Percentiles rank a stretch among this genome's conserved stretches.
phyloP scores from a whole-genome alignment of 192 early-diverging fungal species.

The Powellomyces hirtus region DNA sequence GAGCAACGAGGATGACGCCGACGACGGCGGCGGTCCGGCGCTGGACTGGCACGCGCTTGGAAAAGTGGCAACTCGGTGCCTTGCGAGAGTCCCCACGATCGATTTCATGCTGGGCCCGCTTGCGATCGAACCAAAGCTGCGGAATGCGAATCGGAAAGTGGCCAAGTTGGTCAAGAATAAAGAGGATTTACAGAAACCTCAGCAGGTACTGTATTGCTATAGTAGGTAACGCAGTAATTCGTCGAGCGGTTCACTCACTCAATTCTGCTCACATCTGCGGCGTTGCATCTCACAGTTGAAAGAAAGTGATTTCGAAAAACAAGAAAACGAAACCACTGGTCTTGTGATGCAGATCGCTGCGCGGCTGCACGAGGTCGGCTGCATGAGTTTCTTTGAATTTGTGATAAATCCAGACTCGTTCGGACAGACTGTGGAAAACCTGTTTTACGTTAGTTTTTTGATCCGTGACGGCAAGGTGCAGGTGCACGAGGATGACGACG shows the following conservation, averaged over 20 bases:
- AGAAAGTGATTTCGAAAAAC: conserved; percentile 69
- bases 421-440: conserved; percentile 89
- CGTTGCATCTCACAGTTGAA: conserved; percentile 36
- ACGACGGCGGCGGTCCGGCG: conserved; percentile 29
- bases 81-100: conserved; percentile 60
- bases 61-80: conserved; percentile 47
- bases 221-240: no score
- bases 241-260: no score
- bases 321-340: conserved; percentile 85
- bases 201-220: background rate
- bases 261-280: background rate
- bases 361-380: conserved; percentile 54
- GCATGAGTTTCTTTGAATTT: conserved; percentile 71
- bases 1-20: conserved; percentile 39
- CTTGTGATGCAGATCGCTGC: conserved; percentile 70
- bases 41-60: conserved; percentile 66
- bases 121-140: conserved; percentile 56
- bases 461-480: conserved; percentile 78
- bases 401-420: conserved; percentile 89
- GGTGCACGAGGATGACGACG: conserved; percentile 66
- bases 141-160: conserved; percentile 22
- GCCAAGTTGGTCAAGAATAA: conserved; percentile 18
- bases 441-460: conserved; percentile 97
- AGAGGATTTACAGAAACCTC: conserved; percentile 24
- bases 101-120: conserved; percentile 80